Base-by-base conservation (phyloP, 768 basidiomycete genomes). In the Suillus luteus region DNA sequence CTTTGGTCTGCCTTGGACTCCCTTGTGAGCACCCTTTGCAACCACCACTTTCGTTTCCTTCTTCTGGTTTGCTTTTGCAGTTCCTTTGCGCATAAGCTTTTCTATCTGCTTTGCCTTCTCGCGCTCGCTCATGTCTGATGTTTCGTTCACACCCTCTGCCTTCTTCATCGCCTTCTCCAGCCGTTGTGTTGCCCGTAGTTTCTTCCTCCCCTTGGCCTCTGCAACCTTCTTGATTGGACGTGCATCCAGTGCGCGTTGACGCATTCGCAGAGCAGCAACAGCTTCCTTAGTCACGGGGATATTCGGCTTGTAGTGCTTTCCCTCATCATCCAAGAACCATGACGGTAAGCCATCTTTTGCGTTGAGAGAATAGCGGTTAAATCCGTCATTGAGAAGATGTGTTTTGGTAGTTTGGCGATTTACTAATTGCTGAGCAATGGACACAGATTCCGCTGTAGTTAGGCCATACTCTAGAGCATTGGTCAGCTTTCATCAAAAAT, bases 141-240 rank as follows among this genome's bases (percentile, higher is more conserved):
- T 95, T 48, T 90, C 83, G 69, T 91, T 92, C 64, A 99, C 87
- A 55, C 93, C 95, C 71, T 98, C 95, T 2, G 96, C 97, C 77
- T 95, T 99, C 80, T 93, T 96, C 85, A 93, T 86, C 11, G 94
- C 92, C 76, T 94, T 96, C 70, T 96, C 93, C 14, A 98, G 78
- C 55, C 88, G 83, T 68, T 92, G 91, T 14, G 85, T 83, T 12
- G 95, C 93, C 77, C 89, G 93, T 73, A 93, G 79, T 79, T 98
- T 98, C 79, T 99, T 99, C 66, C 97, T 86, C 35, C 94, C 95
- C 76, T 99, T 99, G 15, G 97, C 97, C 78, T 99, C 97, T 10
- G 96, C 97, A 8, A 99, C 86, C 82, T 99, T 99, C 81, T 97
- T 99, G 79, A 99, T 99, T 19, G 97, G 97, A 31, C 97, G 87